These are phyloP conservation scores for Pichia sp. DNA, from an alignment of 1,139 yeast genomes.

Conservation along the genomic window DNA sequence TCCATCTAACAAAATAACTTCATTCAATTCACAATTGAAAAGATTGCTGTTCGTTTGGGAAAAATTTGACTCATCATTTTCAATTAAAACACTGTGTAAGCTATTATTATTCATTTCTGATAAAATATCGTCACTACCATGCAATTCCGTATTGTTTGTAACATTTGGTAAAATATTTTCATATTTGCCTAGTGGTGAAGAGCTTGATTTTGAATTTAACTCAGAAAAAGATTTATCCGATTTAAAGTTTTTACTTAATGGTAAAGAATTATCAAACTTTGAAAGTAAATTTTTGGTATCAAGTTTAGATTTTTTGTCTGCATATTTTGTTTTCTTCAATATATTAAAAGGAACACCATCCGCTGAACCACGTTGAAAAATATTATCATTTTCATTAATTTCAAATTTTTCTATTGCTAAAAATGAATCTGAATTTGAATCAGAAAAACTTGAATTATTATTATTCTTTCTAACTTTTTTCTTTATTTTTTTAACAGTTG, in stretches of 20 bases:
- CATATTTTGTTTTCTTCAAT: slow-evolving; percentile 8
- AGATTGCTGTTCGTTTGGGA: not conserved
- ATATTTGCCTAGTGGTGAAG: not conserved
- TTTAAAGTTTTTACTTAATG: slow-evolving; percentile 13
- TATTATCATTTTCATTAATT: slow-evolving; percentile 11
- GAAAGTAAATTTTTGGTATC: slow-evolving; percentile 13
- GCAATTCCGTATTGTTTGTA: not conserved
- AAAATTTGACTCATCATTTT: not conserved
- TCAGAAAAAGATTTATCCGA: not conserved
- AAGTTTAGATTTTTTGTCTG: not conserved
- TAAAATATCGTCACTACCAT: not conserved
- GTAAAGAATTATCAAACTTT: slow-evolving; percentile 15
- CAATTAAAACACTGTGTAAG: not conserved
- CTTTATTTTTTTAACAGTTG: not conserved
- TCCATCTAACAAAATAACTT: not conserved
- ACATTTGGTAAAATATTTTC: not conserved
- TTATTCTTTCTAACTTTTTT: slow-evolving; percentile 6
- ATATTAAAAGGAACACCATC: slow-evolving; percentile 8
- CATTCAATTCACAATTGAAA: not conserved
- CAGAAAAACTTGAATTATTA: slow-evolving; percentile 3
- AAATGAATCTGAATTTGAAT: slow-evolving; percentile 13
- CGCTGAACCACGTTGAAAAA: slow-evolving; percentile 7
- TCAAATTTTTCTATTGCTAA: slow-evolving; percentile 21
- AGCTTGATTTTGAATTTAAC: not conserved
- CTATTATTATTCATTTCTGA: not conserved